phyloP scores from a whole-genome alignment of 2,329 filamentous ascomycete species.

The Trichoderma cornu-damae region DNA sequence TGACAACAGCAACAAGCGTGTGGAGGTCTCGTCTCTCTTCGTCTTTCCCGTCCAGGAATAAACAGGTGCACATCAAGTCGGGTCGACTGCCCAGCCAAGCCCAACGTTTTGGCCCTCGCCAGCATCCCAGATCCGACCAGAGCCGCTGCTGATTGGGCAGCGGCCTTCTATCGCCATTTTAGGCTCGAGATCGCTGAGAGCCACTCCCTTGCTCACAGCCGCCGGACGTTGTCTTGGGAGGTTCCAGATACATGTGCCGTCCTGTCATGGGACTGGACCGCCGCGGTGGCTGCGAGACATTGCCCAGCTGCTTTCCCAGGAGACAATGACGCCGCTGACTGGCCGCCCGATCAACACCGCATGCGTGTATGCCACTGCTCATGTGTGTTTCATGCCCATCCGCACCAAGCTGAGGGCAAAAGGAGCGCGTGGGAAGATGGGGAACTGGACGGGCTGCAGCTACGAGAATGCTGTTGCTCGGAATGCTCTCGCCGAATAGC shows the following conservation, averaged over 20 bases:
- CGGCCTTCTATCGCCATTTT: slow-evolving; percentile 3
- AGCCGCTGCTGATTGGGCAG: slow-evolving; percentile 7
- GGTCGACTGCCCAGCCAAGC: background rate
- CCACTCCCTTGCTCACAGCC: slow-evolving; percentile 11
- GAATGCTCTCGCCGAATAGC: slow-evolving; percentile 10
- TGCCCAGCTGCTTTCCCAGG: slow-evolving; percentile 13
- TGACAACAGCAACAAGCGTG: slow-evolving; percentile 9
- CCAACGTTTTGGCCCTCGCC: slow-evolving; percentile 10
- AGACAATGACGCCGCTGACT: slow-evolving; percentile 7
- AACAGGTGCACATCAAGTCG: background rate
- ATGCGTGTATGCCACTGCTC: background rate
- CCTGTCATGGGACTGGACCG: slow-evolving; percentile 16
- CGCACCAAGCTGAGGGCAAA: background rate
- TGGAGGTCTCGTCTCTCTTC: slow-evolving; percentile 7
- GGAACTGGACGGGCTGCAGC: slow-evolving; percentile 4
- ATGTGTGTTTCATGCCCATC: slow-evolving; percentile 3
- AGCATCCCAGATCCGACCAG: slow-evolving; percentile 4
- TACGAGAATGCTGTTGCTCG: slow-evolving; percentile 1
- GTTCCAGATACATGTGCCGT: slow-evolving; percentile 15
- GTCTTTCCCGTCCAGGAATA: too few species aligned
- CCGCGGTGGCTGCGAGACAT: slow-evolving; percentile 17
- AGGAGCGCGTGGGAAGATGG: background rate
- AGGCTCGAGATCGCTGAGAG: slow-evolving; percentile 14
- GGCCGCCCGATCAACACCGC: slow-evolving; percentile 4
- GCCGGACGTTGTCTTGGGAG: slow-evolving; percentile 5